phyloP scores from a whole-genome alignment of 768 basidiomycete genomes.

The Leccinum fibrillosum region DNA sequence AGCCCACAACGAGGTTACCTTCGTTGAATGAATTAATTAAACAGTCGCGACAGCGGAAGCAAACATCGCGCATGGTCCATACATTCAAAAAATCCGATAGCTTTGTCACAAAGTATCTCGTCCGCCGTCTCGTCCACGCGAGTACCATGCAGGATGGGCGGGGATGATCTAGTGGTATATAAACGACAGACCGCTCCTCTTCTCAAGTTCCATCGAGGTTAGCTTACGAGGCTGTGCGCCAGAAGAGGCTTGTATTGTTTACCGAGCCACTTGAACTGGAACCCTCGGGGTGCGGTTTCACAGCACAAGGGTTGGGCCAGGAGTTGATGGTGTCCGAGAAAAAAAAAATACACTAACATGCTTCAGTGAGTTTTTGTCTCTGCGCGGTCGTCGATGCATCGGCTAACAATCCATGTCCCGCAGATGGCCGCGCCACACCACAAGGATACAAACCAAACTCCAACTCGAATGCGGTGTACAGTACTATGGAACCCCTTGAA shows the following conservation, averaged over 20 bases:
- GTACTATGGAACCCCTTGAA: neutral
- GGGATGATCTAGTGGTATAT: neutral
- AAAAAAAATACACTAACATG: neutral
- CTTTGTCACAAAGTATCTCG: neutral
- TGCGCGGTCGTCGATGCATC: neutral
- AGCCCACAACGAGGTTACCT: neutral
- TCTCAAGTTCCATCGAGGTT: neutral
- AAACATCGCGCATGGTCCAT: constrained; percentile 5
- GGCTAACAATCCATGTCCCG: neutral
- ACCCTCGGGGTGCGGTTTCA: neutral
- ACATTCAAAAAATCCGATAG: neutral
- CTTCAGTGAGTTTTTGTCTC: neutral
- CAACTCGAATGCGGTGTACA: neutral
- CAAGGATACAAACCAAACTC: neutral
- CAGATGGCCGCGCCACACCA: neutral
- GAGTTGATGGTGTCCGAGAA: neutral
- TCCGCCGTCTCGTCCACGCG: constrained; percentile 9
- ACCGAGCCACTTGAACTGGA: no score
- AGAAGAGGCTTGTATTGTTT: no score
- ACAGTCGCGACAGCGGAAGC: neutral
- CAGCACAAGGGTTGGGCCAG: neutral
- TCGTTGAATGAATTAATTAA: constrained; percentile 10
- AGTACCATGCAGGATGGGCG: neutral
- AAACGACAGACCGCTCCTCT: neutral
- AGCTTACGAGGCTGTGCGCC: no score